These are phyloP conservation scores for Neonothopanus nambi DNA, from an alignment of 1,284 basidiomycete species.

Conservation along the genomic window DNA sequence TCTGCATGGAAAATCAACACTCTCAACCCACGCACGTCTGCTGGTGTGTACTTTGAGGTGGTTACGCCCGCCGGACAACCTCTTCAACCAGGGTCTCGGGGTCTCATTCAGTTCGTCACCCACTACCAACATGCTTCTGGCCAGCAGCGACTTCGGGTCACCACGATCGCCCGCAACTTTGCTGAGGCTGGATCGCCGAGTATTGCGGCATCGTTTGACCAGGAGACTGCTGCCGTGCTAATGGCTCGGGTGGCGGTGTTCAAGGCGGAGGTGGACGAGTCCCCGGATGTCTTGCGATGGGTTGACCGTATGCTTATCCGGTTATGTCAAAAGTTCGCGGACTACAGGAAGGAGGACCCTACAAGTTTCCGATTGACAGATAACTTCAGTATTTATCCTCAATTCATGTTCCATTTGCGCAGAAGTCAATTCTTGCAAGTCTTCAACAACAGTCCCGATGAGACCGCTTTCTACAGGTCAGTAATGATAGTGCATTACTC, in stretches of 20 bases:
- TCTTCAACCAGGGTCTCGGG: constrained; percentile 87
- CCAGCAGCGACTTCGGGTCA: constrained; percentile 92
- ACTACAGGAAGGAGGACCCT: constrained; percentile 98
- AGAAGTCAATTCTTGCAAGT: constrained; percentile 99
- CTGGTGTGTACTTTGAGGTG: constrained; percentile 97
- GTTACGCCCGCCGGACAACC: constrained; percentile 98
- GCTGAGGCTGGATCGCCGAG: constrained; percentile 94
- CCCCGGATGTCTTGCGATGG: constrained; percentile 96
- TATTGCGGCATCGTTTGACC: constrained; percentile 95
- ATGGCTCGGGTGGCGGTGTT: constrained; percentile 99
- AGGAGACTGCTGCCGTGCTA: constrained; percentile 96
- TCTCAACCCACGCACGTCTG: constrained; percentile 86
- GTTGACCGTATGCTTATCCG: constrained; percentile 98
- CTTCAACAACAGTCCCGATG: constrained; percentile 99
- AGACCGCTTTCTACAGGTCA: constrained; percentile 96
- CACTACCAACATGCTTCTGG: constrained; percentile 98
- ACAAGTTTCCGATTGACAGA: constrained; percentile 91
- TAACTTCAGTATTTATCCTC: constrained; percentile 99
- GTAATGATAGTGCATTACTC: constrained; percentile 20
- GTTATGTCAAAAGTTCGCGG: constrained; percentile 98
- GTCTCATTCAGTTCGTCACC: constrained; percentile 97
- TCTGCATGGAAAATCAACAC: constrained; percentile 99
- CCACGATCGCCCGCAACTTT: constrained; percentile 96
- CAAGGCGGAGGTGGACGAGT: constrained; percentile 99
- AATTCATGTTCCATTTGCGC: constrained; percentile 99